A percentile compares a stretch with the other conserved stretches of the same genome.
phyloP scores from a whole-genome alignment of 2,329 filamentous ascomycete genomes.

The Apiospora sp. region DNA sequence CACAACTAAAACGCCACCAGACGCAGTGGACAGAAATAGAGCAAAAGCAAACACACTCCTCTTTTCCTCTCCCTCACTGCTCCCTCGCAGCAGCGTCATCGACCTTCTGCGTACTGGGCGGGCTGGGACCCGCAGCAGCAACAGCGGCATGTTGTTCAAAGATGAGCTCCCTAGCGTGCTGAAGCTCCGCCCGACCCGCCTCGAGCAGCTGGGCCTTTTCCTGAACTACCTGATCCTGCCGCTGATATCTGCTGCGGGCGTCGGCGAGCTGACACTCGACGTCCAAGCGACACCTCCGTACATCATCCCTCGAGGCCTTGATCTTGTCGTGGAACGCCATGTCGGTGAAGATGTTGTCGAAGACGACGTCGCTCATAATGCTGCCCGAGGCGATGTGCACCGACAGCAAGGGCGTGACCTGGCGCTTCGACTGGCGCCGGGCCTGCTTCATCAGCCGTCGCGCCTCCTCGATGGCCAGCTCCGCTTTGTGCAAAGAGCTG shows the following conservation, averaged over 20 bases:
- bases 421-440: constrained; percentile 45
- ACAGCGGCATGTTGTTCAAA: constrained; percentile 44
- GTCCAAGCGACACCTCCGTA: constrained; percentile 44
- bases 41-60: background rate
- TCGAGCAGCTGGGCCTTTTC: constrained; percentile 43
- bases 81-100: background rate
- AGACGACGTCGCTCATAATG: constrained; percentile 60
- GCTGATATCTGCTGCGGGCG: constrained; percentile 35
- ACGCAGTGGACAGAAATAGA: background rate
- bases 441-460: constrained; percentile 51
- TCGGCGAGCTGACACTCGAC: constrained; percentile 41
- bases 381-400: constrained; percentile 54
- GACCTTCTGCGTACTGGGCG: background rate
- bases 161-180: constrained; percentile 52
- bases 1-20: background rate
- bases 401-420: constrained; percentile 47
- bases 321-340: constrained; percentile 61
- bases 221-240: constrained; percentile 42
- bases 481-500: constrained; percentile 56
- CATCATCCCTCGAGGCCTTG: constrained; percentile 49
- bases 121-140: background rate
- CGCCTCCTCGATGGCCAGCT: constrained; percentile 51
- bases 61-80: constrained; percentile 24
- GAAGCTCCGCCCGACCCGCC: constrained; percentile 48
- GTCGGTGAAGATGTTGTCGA: constrained; percentile 62